Base-by-base conservation (phyloP, 805 yeast genomes). In the Saturnispora quitensis region DNA sequence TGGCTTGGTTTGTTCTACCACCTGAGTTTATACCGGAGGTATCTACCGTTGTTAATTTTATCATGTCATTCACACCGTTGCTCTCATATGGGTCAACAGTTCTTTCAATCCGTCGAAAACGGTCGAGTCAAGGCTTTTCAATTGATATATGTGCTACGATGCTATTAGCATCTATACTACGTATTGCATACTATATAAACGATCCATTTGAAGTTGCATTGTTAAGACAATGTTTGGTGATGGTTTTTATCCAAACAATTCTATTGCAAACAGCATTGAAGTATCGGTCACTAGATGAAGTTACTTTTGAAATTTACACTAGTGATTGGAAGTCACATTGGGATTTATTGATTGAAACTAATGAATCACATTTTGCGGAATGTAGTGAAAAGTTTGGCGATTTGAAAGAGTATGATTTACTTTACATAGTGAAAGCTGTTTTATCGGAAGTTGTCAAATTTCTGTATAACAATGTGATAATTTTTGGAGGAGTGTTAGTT, bases 101-200 rank as follows among this genome's bases (percentile, higher is more conserved):
- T 35, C 71, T 79, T 45, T 74, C 85, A 56, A 89, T 89, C 13
- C 75, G 80, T 59, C 71, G 74, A 45, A 75, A 78, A 34, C 71
- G 81, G 62, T 76, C 89, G 0, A 77, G 91, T 1, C 72, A 78
- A 22, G 97, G 97, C 22, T 89, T 89, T 62, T 85, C 95, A 5
- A 72, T 89, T n/a, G 97, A 90, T 67, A 86, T 90, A 10, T 90
- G 97, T 68, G 90, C 89, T 6, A 87, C 96, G 6, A 89, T 90
- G 96, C 64, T 89, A 55, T 73, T 88, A 56, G 83, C 96, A 1
- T 77, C 89, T 42, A 77, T 81, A 5, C 68, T 89, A 45, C 73
- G 95, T 57, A 82, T 89, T 27, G 79, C 81, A 51, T 89, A 87
- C 69, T 90, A 84, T 70, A 65, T 84, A 55, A 82, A 87, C 47